These are phyloP conservation scores for Terfezia claveryi DNA, from an alignment of 495 filamentous ascomycete genomes.

Conservation along the genomic window DNA sequence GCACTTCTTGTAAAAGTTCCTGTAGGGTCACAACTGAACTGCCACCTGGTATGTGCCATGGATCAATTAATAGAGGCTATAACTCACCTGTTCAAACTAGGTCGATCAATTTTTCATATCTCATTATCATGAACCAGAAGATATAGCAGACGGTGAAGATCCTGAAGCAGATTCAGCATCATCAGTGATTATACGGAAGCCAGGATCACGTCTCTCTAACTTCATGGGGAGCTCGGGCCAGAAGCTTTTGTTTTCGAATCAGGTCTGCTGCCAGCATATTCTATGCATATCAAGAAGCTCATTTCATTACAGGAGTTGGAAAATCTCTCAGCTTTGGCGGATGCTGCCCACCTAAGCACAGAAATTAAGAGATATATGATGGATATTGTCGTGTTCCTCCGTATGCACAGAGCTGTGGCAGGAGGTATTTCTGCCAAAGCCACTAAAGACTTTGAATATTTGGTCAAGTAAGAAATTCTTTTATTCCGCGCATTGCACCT, in stretches of 20 bases:
- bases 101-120: conserved; percentile 77
- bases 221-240: neutral
- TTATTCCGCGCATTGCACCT: neutral
- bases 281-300: no score
- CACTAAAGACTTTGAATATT: conserved; percentile 48
- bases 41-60: conserved; percentile 25
- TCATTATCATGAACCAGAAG: conserved; percentile 54
- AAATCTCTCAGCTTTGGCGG: neutral
- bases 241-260: neutral
- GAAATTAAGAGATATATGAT: conserved; percentile 63
- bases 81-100: conserved; percentile 19
- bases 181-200: conserved; percentile 21
- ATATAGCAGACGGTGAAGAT: conserved; percentile 22
- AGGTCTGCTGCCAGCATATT: neutral
- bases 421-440: conserved; percentile 56
- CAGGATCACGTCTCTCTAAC: conserved; percentile 9
- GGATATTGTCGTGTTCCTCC: conserved; percentile 66
- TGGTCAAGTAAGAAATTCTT: conserved; percentile 31
- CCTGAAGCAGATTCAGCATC: conserved; percentile 18
- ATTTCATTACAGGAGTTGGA: neutral
- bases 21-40: conserved; percentile 15
- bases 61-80: no score
- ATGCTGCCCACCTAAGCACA: conserved; percentile 20
- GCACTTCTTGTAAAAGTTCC: conserved; percentile 35
- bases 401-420: conserved; percentile 62